A percentile compares a stretch with the other conserved stretches of the same genome.
These are phyloP conservation scores for Thermothelomyces thermophilus DNA, from an alignment of 2,329 filamentous ascomycete genomes.

Conservation along the genomic window DNA sequence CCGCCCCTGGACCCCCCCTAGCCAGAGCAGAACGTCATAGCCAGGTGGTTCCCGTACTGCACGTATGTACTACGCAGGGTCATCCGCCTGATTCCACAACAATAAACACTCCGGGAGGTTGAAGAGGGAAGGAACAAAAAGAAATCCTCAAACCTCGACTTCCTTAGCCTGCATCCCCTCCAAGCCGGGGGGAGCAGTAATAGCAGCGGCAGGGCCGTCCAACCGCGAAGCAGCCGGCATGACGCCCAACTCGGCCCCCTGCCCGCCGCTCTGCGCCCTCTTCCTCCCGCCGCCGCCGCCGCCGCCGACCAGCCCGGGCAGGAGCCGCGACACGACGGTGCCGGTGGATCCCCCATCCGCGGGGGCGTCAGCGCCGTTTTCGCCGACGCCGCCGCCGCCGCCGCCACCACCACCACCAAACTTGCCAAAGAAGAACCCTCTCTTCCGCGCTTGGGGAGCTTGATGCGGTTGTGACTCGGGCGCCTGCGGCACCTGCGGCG, in stretches of 20 bases:
- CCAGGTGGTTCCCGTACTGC: background rate
- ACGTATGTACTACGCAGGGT: too few species aligned
- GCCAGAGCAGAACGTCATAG: background rate
- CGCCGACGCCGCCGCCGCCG: constrained; percentile 4
- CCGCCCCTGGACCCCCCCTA: too few species aligned
- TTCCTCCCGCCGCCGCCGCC: constrained; percentile 46
- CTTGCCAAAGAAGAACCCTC: constrained; percentile 65
- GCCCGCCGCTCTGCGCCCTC: constrained; percentile 58
- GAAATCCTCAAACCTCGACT: constrained; percentile 10
- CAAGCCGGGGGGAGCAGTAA: too few species aligned
- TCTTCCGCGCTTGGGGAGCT: constrained; percentile 53
- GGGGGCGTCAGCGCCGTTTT: background rate
- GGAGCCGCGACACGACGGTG: constrained; percentile 5
- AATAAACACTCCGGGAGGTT: background rate
- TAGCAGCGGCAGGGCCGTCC: background rate
- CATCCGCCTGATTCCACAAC: too few species aligned
- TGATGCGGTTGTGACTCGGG: constrained; percentile 28
- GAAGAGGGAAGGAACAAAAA: background rate
- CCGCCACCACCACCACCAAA: constrained; percentile 56
- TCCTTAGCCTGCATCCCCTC: constrained; percentile 14
- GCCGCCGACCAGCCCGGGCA: background rate
- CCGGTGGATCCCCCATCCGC: background rate
- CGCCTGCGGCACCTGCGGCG: constrained; percentile 26
- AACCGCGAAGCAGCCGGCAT: constrained; percentile 35
- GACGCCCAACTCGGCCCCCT: constrained; percentile 62